phyloP scores from a whole-genome alignment of 352 stramenopile genomes.

The Globisporangium emineosum region DNA sequence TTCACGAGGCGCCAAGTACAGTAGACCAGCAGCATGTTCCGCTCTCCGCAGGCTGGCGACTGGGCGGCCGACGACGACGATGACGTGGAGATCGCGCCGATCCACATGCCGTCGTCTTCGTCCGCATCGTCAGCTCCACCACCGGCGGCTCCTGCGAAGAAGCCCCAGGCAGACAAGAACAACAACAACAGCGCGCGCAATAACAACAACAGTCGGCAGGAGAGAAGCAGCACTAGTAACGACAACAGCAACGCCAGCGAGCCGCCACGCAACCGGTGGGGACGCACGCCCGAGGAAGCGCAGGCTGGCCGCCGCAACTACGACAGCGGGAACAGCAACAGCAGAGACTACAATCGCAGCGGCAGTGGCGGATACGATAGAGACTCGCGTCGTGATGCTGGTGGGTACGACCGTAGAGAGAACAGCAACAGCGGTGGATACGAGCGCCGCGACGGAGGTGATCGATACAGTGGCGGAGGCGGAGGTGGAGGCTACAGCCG shows the following conservation, averaged over 20 bases:
- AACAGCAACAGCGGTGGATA: conserved; percentile 8
- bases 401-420: conserved; percentile 7
- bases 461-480: neutral
- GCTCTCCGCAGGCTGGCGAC: conserved; percentile 57
- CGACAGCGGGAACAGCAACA: conserved; percentile 17
- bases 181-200: conserved; percentile 9
- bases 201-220: conserved; percentile 12
- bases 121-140: conserved; percentile 9
- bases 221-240: conserved; percentile 1
- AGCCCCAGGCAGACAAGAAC: conserved; percentile 1
- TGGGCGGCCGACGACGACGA: conserved; percentile 79
- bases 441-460: conserved; percentile 7
- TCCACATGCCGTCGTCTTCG: conserved; percentile 7
- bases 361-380: conserved; percentile 4
- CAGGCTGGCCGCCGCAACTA: conserved; percentile 21
- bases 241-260: neutral
- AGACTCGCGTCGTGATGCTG: conserved; percentile 1
- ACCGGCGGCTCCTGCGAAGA: conserved; percentile 16
- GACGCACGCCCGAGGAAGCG: conserved; percentile 11
- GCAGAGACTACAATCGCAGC: conserved; percentile 10
- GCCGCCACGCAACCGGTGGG: conserved; percentile 13
- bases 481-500: neutral
- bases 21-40: conserved; percentile 46
- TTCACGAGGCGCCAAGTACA: neutral
- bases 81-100: conserved; percentile 45